Evolutionary conservation across 441 rosid genomes (phyloP), one percentile per base, ranked within the genome.

Genomic region (Arabidopsis hybrid): DNA sequence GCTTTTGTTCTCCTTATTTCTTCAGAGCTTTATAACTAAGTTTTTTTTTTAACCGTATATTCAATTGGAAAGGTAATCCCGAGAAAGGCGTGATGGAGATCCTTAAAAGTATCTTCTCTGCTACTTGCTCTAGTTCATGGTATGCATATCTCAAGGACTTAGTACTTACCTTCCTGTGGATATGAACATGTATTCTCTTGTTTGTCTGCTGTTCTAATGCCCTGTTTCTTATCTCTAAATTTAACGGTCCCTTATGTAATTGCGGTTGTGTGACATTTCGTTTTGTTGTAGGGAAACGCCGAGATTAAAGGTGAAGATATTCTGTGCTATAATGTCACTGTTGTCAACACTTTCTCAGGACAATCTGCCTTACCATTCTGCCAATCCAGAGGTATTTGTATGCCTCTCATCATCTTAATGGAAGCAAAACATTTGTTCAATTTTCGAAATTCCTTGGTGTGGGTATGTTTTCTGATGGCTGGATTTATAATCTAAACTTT

Each of bases 321-420:
- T 76, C 43, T 89, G 87, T 39, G 90, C 88, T 9, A 78, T 89
- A 56, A 65, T 94, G 72, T 80, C 81, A 39, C 79, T 90, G 74
- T 82, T 78, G 59, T 88, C 91, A 31, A 78, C 95, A 38, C 91
- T 90, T 53, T 86, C 91, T 71, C 97, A 94, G 80, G 83, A 78
- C 71, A 85, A 81, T 77, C 86, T 91, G 56, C 98, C 98, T 7
- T 94, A 90, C 75, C 85, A 43, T 80, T 81, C 83, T 36, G 66
- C 75, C 63, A 49, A 76, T 67, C 75, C 79, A 5, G 86, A 85
- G 97, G 98, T 91, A 65, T 21, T 62, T 75, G 36, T n/a, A 38
- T 31, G 69, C 9, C 62, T 31, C 29, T 63, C 51, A 29, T 43
- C 74, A 62, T 69, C 40, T n/a, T 46, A 29, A 21, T 50, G 35